phyloP scores from a whole-genome alignment of 2,329 filamentous ascomycete genomes.

The Epichloe uncinata region DNA sequence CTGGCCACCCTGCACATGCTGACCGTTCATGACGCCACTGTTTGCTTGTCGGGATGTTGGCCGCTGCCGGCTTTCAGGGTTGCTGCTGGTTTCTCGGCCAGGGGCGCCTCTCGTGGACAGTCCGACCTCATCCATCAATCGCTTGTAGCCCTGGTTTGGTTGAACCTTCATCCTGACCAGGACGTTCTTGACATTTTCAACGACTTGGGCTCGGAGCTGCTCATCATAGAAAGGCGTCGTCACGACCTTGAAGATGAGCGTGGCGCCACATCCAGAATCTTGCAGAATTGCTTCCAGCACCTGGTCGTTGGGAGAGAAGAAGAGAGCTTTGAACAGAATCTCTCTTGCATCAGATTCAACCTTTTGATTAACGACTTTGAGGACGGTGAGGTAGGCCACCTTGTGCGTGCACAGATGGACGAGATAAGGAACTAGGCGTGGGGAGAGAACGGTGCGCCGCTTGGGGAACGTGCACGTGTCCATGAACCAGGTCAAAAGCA shows the following conservation, averaged over 20 bases:
- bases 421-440: constrained; percentile 80
- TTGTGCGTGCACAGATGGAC: constrained; percentile 97
- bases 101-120: constrained; percentile 52
- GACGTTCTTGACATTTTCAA: constrained; percentile 85
- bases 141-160: constrained; percentile 92
- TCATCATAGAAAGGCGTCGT: constrained; percentile 98
- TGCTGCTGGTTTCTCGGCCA: constrained; percentile 29
- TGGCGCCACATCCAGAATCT: constrained; percentile 85
- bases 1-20: constrained; percentile 26
- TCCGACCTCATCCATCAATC: constrained; percentile 96
- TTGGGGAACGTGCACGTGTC: constrained; percentile 95
- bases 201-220: constrained; percentile 70
- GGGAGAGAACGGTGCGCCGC: constrained; percentile 81
- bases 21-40: constrained; percentile 21
- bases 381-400: constrained; percentile 89
- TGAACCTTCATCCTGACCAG: constrained; percentile 84
- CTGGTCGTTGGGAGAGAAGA: constrained; percentile 80
- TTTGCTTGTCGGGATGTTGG: constrained; percentile 42
- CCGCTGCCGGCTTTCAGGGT: constrained; percentile 37
- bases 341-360: constrained; percentile 87
- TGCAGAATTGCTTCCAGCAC: constrained; percentile 80
- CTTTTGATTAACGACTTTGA: constrained; percentile 98
- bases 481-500: constrained; percentile 93
- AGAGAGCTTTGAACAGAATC: constrained; percentile 76
- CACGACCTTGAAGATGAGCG: constrained; percentile 94